Base-by-base conservation (phyloP, 768 basidiomycete genomes). In the Aureoboletus auriporus region DNA sequence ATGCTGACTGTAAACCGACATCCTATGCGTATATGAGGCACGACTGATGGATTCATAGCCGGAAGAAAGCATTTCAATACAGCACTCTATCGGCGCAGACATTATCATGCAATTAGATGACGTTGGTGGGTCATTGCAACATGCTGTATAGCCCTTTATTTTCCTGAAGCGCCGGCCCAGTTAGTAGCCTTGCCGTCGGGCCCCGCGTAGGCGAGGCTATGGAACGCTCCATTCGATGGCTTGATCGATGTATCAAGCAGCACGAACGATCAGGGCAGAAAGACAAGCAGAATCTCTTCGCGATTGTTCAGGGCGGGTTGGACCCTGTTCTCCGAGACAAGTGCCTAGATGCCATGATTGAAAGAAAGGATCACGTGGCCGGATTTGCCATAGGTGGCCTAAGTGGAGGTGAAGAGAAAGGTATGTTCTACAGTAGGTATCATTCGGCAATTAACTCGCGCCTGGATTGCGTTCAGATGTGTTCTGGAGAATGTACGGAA, bases 21-120 rank as follows among this genome's bases (percentile, higher is more conserved):
- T 41, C 38, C 31, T 30, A 28, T 20, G 14, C 42, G 40, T 26
- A 36, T 23, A 44, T 29, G 41, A 8, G 31, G 10, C 10, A n/a
- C 39, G 49, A 31, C 44, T 47, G 47, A 49, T 46, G 28, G 36
- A 8, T 50, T 58, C 28, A 31, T 30, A 92, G 86, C 92, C 93
- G 30, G 92, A 95, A 69, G 87, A 93, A 72, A 90, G 88, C 58
- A 93, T 94, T 36, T 81, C 83, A 13, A 87, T 92, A 58, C 91
- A 95, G 62, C 93, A 95, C 61, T 75, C 85, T 8, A 93, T 95
- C 37, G 91, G 92, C 6, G 89, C 85, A 26, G 92, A 95, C 63
- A 95, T 95, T 51, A 91, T 95, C 52, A 94, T 95, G 93, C 92
- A 91, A 63, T 76, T 93, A 14, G 91, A 93, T 64, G 91, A 93